These are phyloP conservation scores for Globisporangium solare DNA, from an alignment of 352 stramenopile species.

Conservation along the genomic window DNA sequence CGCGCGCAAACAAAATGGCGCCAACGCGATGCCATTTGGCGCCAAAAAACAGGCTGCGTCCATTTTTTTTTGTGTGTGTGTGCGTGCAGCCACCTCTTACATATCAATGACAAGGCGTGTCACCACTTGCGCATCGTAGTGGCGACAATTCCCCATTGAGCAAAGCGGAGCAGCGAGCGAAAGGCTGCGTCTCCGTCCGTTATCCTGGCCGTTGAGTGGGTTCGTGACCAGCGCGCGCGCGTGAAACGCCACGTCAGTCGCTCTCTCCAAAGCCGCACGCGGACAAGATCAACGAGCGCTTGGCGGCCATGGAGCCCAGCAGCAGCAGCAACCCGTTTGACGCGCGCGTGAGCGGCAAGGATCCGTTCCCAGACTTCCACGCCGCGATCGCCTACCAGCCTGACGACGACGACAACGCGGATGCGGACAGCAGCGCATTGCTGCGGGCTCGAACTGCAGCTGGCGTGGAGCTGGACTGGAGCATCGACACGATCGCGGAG, in stretches of 20 bases:
- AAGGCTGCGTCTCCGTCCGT: too few species aligned
- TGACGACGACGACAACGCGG: constrained; percentile 1
- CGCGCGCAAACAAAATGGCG: constrained; percentile 10
- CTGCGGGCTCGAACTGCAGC: neutral
- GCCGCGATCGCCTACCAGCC: constrained; percentile 25
- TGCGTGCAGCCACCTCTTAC: too few species aligned
- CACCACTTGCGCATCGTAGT: too few species aligned
- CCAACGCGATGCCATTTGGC: too few species aligned
- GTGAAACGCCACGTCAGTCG: constrained; percentile 8
- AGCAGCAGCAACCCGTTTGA: constrained; percentile 41
- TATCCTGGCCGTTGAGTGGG: too few species aligned
- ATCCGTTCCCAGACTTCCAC: constrained; percentile 51
- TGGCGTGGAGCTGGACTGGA: constrained; percentile 43
- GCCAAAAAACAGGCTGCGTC: too few species aligned
- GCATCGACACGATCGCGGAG: constrained; percentile 64
- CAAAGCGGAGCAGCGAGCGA: too few species aligned
- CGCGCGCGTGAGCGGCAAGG: constrained; percentile 20
- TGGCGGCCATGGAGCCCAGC: neutral
- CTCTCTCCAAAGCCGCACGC: constrained; percentile 2
- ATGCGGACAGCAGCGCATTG: constrained; percentile 2
- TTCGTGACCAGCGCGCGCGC: neutral
- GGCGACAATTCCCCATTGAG: too few species aligned
- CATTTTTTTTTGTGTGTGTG: too few species aligned
- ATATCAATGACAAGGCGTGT: too few species aligned
- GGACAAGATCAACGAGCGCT: neutral